Base-by-base conservation (phyloP, 1,284 basidiomycete species). In the Fomitopsis palustris region DNA sequence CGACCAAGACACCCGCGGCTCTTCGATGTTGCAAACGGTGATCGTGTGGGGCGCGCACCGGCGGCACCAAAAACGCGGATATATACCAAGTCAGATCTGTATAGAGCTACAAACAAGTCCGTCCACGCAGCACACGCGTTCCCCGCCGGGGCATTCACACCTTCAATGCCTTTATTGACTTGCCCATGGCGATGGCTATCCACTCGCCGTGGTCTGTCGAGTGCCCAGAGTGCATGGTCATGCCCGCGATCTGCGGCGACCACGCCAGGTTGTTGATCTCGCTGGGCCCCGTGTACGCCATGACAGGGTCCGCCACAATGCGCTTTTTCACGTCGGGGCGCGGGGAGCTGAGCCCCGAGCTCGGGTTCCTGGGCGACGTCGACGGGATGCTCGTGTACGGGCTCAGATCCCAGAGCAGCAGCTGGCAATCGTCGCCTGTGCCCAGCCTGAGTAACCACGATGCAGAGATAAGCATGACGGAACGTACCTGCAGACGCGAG, bases 181-280 rank as follows among this genome's bases (percentile, higher is more conserved):
- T 92, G 21, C 95, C 94, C 67, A 87, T 89, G 49, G 93, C 88
- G 65, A 94, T 85, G 8, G 90, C 95, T n/a, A 98, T 75, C 92
- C 93, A 96, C 73, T 96, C 93, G 10, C 93, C 93, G 0, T 86
- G 82, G 27, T 80, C 81, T 1, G 87, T 90, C 62, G 84, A 83
- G 65, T 87, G 84, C 12, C 89, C 89, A 2, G 81, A 85, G 62
- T 84, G 84, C 82, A 90, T 85, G 57, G 83, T 78, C 81, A 91
- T 83, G 12, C 85, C 85, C 61, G 82, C 81, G 65, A 93, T 90
- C 64, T 83, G 82, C 33, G 89, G 90, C 31, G 89, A 92, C 90
- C 94, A 97, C 3, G 92, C 91, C 23, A 97, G 75, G 67, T 93
- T 94, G 51, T 90, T 92, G 64, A 97, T 86, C 76, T 95, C 94